Evolutionary conservation across 148 eudicot species (phyloP).

Genomic region (Oxyria digyna): DNA sequence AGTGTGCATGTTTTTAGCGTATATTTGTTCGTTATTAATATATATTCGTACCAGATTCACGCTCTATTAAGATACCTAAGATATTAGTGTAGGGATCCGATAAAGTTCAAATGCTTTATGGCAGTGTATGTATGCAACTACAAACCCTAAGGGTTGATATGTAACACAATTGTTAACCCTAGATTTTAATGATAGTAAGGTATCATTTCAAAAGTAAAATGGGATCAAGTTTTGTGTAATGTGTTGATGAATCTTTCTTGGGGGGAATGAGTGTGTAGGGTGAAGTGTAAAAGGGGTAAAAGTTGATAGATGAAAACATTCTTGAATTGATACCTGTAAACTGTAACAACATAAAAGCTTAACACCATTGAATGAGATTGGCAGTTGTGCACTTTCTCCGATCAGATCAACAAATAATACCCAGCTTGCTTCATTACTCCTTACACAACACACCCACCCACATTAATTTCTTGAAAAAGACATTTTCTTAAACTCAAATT

Average conservation of each 20-base stretch:
- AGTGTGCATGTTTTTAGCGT: too few species aligned
- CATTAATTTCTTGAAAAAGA: conserved; percentile 29
- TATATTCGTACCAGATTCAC: too few species aligned
- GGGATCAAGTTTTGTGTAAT: not conserved
- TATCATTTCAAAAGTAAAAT: too few species aligned
- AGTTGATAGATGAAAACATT: not conserved
- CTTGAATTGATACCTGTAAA: conserved; percentile 11
- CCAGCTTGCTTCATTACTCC: not conserved
- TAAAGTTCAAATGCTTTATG: too few species aligned
- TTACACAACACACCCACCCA: conserved; percentile 1
- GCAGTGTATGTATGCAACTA: too few species aligned
- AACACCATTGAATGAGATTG: not conserved
- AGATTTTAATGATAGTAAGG: too few species aligned
- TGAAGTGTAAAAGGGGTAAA: not conserved
- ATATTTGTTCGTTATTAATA: too few species aligned
- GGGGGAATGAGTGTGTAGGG: not conserved
- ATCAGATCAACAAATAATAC: not conserved
- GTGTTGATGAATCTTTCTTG: not conserved
- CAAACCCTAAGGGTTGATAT: too few species aligned
- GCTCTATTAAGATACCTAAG: too few species aligned
- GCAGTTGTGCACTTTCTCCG: not conserved
- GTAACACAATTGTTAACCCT: too few species aligned
- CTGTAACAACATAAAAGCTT: conserved; percentile 1
- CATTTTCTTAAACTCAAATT: conserved; percentile 13
- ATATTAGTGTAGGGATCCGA: too few species aligned